phyloP scores from a whole-genome alignment of 1,284 basidiomycete species.

The Ceratobasidium sp. region DNA sequence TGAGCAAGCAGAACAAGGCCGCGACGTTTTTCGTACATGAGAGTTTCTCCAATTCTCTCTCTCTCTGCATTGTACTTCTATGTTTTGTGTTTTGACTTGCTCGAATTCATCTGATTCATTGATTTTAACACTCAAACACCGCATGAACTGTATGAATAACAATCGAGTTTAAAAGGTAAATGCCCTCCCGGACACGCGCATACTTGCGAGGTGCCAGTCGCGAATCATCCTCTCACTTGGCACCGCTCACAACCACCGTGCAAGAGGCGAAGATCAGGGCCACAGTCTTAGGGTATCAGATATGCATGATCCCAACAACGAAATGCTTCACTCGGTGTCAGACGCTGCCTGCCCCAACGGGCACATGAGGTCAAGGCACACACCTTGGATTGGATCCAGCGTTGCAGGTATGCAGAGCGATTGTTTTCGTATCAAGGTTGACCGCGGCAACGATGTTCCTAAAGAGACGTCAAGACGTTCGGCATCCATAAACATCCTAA shows the following conservation, averaged over 20 bases:
- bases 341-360: slow-evolving; percentile 53
- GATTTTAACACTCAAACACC: too few species aligned
- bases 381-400: slow-evolving; percentile 99
- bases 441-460: slow-evolving; percentile 99
- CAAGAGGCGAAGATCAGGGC: slow-evolving; percentile 99
- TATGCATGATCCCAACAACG: slow-evolving; percentile 99
- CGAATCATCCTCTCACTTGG: slow-evolving; percentile 98
- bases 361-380: slow-evolving; percentile 51
- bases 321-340: slow-evolving; percentile 87
- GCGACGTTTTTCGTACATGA: too few species aligned
- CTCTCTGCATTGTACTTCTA: too few species aligned
- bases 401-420: slow-evolving; percentile 95
- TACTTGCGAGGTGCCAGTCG: slow-evolving; percentile 97
- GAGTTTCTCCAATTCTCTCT: too few species aligned
- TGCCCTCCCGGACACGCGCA: too few species aligned
- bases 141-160: too few species aligned
- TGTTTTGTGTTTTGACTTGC: too few species aligned
- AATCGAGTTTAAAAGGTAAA: too few species aligned
- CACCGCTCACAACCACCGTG: slow-evolving; percentile 99
- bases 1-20: too few species aligned
- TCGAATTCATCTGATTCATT: too few species aligned
- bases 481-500: slow-evolving; percentile 33
- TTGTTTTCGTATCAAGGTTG: slow-evolving; percentile 98
- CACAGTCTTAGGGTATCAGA: slow-evolving; percentile 99
- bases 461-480: slow-evolving; percentile 20